These are phyloP conservation scores for Calophaca sinica DNA, from an alignment of 306 rosid species.

Conservation along the genomic window DNA sequence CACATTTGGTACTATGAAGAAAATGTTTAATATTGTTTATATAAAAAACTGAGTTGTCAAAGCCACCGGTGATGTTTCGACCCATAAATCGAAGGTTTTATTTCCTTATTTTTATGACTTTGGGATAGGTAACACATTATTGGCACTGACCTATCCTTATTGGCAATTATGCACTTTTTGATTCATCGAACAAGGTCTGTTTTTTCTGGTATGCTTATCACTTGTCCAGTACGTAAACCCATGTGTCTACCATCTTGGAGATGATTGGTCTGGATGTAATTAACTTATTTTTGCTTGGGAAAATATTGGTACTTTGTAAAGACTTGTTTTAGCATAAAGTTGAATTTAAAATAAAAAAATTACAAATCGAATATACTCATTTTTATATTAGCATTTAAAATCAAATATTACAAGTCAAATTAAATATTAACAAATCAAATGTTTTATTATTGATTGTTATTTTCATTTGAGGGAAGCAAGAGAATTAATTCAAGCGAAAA, in stretches of 20 bases:
- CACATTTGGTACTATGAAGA: background rate
- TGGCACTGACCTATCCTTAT: background rate
- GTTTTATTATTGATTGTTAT: too few relatives aligned
- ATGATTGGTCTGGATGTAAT: slow-evolving; percentile 25
- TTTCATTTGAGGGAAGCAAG: too few relatives aligned
- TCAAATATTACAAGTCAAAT: too few relatives aligned
- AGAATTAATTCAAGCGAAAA: too few relatives aligned
- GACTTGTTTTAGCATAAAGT: background rate
- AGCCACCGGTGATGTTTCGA: slow-evolving; percentile 23
- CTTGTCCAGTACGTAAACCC: slow-evolving; percentile 26
- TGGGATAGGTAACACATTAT: slow-evolving; percentile 1
- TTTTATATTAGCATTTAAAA: too few relatives aligned
- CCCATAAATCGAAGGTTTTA: background rate
- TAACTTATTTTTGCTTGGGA: background rate
- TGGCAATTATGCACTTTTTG: slow-evolving; percentile 11
- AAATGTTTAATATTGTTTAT: slow-evolving; percentile 8
- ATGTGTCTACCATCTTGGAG: slow-evolving; percentile 1
- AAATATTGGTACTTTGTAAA: slow-evolving; percentile 13
- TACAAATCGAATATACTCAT: too few relatives aligned
- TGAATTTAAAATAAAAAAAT: too few relatives aligned
- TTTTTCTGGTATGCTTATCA: slow-evolving; percentile 32
- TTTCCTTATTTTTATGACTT: slow-evolving; percentile 8
- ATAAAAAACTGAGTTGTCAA: background rate
- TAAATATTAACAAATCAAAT: too few relatives aligned
- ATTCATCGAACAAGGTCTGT: slow-evolving; percentile 9